A percentile compares a stretch with the other conserved stretches of the same genome.
Evolutionary conservation across 2,329 filamentous ascomycete species (phyloP).

Genomic region (Plectosphaerella plurivora): DNA sequence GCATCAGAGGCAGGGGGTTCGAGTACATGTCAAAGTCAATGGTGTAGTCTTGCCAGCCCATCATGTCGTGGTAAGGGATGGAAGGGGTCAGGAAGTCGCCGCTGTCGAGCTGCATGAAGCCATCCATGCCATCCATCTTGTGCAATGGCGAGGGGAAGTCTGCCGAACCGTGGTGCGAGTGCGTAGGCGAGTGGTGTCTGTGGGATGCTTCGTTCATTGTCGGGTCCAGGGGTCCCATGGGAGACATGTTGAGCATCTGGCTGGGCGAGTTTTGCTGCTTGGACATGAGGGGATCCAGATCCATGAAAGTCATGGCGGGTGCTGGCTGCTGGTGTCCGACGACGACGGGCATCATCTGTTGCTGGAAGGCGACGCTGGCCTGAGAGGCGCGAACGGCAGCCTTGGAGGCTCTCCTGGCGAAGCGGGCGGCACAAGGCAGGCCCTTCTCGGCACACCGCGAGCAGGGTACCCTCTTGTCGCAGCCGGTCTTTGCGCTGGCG

Average conservation of each 20-base stretch:
- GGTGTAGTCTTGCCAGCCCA: constrained; percentile 38
- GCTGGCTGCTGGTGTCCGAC: constrained; percentile 8
- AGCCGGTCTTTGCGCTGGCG: constrained; percentile 32
- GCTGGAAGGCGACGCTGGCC: constrained; percentile 27
- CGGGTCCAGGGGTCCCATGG: constrained; percentile 24
- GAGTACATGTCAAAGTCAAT: constrained; percentile 38
- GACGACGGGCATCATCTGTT: constrained; percentile 14
- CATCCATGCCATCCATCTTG: constrained; percentile 32
- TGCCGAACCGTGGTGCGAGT: constrained; percentile 26
- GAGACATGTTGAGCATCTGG: constrained; percentile 21
- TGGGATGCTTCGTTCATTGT: constrained; percentile 21
- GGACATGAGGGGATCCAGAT: constrained; percentile 22
- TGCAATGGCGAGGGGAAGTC: constrained; percentile 31
- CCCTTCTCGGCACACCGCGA: constrained; percentile 31
- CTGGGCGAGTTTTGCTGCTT: constrained; percentile 18
- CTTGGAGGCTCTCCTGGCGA: constrained; percentile 46
- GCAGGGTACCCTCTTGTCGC: constrained; percentile 32
- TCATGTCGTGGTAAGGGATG: constrained; percentile 35
- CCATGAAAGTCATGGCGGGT: constrained; percentile 29
- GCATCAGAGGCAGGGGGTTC: constrained; percentile 23
- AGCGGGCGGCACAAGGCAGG: constrained; percentile 35
- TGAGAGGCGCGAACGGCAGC: constrained; percentile 38
- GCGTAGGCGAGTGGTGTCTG: constrained; percentile 24
- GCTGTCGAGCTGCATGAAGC: constrained; percentile 33
- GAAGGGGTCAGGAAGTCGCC: constrained; percentile 29